Evolutionary conservation across 2,329 filamentous ascomycete species (phyloP), one percentile per base, ranked within the genome.

Genomic region (Plectosphaerella cucumerina): DNA sequence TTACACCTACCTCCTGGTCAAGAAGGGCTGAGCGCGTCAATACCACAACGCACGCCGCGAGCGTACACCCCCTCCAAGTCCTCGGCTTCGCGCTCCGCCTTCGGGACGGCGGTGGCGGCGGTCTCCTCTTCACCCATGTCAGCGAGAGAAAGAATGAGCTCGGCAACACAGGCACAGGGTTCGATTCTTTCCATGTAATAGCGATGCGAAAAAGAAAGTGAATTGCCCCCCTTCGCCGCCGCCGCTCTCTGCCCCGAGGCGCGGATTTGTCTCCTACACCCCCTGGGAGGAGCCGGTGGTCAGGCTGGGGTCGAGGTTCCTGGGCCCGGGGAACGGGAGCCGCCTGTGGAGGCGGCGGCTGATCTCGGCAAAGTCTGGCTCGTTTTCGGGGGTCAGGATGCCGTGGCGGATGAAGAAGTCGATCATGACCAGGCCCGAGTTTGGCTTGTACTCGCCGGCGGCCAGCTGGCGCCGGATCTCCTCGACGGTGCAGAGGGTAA

Each of bases 351-450:
- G 71, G 64, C 89, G 82, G 52, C 77, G 75, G 54, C 82, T 74
- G 60, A 97, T 91, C 70, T 91, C 85, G 55, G 87, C 76, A 63
- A 87, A 91, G 62, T 93, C 74, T 47, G 80, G 78, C 71, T 97
- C 92, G 63, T 91, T 90, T 60, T 89, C 88, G 42, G 74, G 69
- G 9, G 86, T 95, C 63, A 97, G 64, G 55, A 96, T 82, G 1
- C 89, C 88, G 68, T 91, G 89, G 49, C 93, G 81, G 58, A 96
- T 77, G 65, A 99, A 89, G 72, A 97, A 99, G 67, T 97, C 91
- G 44, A 97, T 70, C 65, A 94, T 72, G 45, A 96, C 82, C 52
- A 94, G 66, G 14, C 89, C 87, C 68, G 92, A 97, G 67, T 97
- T 97, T 2, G 92, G 88, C 75, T 99, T 99, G 75, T 93, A 99